Evolutionary conservation across 176 grass and related monocot species (phyloP).

Genomic region (Hordeum vulgare): MorexV3_pseudomolecules_assembly NC_058523.1:545263891-545264390

Average conservation of each 20-base stretch:
- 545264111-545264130: slow-evolving; percentile 44
- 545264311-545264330: background rate
- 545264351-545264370: background rate
- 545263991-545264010: too few relatives aligned
- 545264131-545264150: slow-evolving; percentile 84
- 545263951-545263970: slow-evolving; percentile 99
- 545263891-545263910: background rate
- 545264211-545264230: background rate
- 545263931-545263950: slow-evolving; percentile 81
- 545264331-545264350: background rate
- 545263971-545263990: slow-evolving; percentile 89
- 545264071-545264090: slow-evolving; percentile 14
- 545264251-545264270: background rate
- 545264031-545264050: slow-evolving; percentile 20
- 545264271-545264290: background rate
- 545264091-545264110: slow-evolving; percentile 82
- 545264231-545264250: background rate
- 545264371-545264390: background rate
- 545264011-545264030: background rate
- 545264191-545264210: background rate
- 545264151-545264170: slow-evolving; percentile 48
- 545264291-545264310: background rate
- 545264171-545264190: background rate
- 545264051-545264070: slow-evolving; percentile 19
- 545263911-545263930: slow-evolving; percentile 88